Evolutionary conservation across 2,329 filamentous ascomycete species (phyloP), one percentile per base, ranked within the genome.

Genomic region (Aspergillus bombycis): DNA sequence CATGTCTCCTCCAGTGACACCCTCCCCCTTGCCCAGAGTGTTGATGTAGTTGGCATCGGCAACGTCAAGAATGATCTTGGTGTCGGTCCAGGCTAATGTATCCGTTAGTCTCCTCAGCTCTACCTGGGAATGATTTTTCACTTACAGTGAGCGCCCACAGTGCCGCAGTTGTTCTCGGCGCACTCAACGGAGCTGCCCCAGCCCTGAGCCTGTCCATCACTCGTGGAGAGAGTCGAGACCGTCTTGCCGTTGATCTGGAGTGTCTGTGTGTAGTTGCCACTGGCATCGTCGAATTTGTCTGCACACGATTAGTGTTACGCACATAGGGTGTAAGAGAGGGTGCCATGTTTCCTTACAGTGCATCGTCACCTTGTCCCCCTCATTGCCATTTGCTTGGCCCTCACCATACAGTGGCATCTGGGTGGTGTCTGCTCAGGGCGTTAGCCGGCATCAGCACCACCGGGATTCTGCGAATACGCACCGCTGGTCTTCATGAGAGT

Each of bases 161-260:
- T 80, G 21, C 80, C 79, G 67, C 80, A 81, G 62, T 80, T 72
- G 6, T 71, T 65, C 43, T 70, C 74, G 1, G 74, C 75, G 54
- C 80, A 81, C 63, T 82, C 75, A 62, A 82, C 77, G 0, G 80
- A 75, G 45, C 76, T 79, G 2, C 80, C 81, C 75, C 79, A 82
- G 66, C 80, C 80, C 71, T 77, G 67, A 4, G 80, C 80, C 9
- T 79, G 68, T 28, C 76, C 80, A 62, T 78, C 77, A 58, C 73
- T 79, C 55, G 82, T 84, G 1, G 81, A 83, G 2, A 84, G 75
- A 0, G 76, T 81, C 0, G 79, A 80, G 34, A 83, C 75, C 21
- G 71, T 65, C 26, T 68, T 67, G 53, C 74, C 77, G 62, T 81
- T 79, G 28, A 81, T 64, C 1, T 67, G 70, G 38, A 81, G 77